Evolutionary conservation across 78 protist genomes (phyloP), one percentile per base, ranked within the genome.

Genomic region (Polysphondylium violaceum): DNA sequence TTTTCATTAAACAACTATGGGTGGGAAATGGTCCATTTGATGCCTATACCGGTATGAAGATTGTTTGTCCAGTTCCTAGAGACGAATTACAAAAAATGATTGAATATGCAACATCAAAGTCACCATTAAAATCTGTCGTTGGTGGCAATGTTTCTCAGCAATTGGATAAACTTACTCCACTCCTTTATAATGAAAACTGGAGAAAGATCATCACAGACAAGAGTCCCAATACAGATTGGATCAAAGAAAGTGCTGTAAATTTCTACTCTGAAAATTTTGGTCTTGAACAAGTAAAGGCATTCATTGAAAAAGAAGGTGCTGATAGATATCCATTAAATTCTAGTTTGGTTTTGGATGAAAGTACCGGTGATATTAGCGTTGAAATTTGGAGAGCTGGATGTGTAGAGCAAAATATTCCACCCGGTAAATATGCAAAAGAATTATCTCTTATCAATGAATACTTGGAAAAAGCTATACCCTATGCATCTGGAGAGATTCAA

Each of bases 141-240:
- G 53, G 53, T 47, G 5, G 64, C 19, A n/a, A 11, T 58, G 35
- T 7, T 58, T 11, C 33, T 58, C 64, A 58, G 16, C 64, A 58
- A 14, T 6, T 58, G 9, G n/a, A 33, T 4, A 61, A 12, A 61
- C 27, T 56, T n/a, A 4, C 8, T 14, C 63, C 63, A 29, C 17
- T 61, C 6, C 19, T 61, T 5, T 61, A 17, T 7, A 40, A 61
- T 19, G 11, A 3, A 29, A 61, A 29, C 12, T 6, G 12, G 29
- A 61, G 38, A 29, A 29, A 6, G 3, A 61, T 61, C 3, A 7
- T 61, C 8, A 61, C 69, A 5, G 69, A 61, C 8, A 61, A 61
- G 36, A 29, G 69, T 61, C 69, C 69, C 12, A 12, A 33, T 16
- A 33, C 23, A 61, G 69, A 61, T 61, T 61, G 69, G 69, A 61